Base-by-base conservation (phyloP, 108 stramenopile genomes). In the Fistulifera pelliculosa region DNA sequence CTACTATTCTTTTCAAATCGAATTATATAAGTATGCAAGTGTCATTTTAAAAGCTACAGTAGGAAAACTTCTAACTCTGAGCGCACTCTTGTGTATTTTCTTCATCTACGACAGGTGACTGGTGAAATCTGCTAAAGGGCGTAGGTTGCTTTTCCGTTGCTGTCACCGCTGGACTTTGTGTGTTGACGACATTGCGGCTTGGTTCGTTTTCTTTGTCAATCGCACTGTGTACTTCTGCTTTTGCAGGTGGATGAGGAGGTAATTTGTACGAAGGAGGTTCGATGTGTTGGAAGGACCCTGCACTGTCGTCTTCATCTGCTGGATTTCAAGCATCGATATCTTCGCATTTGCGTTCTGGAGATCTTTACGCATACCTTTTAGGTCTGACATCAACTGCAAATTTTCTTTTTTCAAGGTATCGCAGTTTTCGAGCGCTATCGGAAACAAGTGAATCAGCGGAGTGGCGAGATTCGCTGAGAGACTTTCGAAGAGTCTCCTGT, bases 341-440 rank as follows among this genome's bases (percentile, higher is more conserved):
- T 77, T 67, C 27, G 66, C 54, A 40, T 72, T 74, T 12, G 75
- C 61, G 26, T 49, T 60, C 27, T 76, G 60, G 0, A 81, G 47
- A 47, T 81, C 70, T 52, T 71, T 69, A 62, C 77, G 87, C n/a
- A 65, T 50, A 26, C 54, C 42, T 66, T 88, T 90, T 21, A 82
- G 27, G 49, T 94, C 88, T n/a, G 65, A 55, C 64, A 84, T 80
- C n/a, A 90, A 64, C 56, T 86, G 79, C 49, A 86, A 68, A 57
- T 90, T 90, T 60, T 94, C 88, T 49, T 85, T 72, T 62, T 87
- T 35, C 84, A 14, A 94, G 78, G 54, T 64, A 88, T 27, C 66
- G 66, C 49, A 87, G 54, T 57, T 90, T 73, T 21, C 74, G 78
- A 16, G 60, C 31, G 2, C 27, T 54, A 3, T 54, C 56, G 42